Evolutionary conservation across 2,329 filamentous ascomycete genomes (phyloP), one percentile per base, ranked within the genome.

Genomic region (Colletotrichum gigasporum): DNA sequence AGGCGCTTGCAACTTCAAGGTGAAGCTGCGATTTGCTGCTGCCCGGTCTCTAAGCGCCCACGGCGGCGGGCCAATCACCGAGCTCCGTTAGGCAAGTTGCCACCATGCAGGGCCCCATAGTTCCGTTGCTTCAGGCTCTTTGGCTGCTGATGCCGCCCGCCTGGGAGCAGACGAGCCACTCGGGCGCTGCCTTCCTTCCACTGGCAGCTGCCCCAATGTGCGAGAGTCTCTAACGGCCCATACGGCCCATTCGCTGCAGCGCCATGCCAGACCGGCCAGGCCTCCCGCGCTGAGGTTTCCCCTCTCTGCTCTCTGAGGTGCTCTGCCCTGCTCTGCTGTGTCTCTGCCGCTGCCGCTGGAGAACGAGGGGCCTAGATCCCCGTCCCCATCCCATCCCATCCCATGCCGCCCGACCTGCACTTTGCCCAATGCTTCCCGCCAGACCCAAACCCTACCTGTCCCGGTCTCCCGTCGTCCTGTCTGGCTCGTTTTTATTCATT

Each of bases 41-140:
- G 39, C 52, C 48, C 62, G 51, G 20, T 47, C 42, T 53, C 42
- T 68, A 68, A 68, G 67, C 67, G 67, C 67, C 67, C 67, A 58
- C 20, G 45, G 45, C 32, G 20, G 5, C 6, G 48, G 53, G 39
- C 67, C 67, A 68, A 68, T 68, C 65, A 68, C 51, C n/a, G 39
- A 63, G 62, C 67, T 65, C 44, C 52, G 44, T 52, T 39, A 56
- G 51, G 57, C 65, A 44, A 58, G 47, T 59, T 64, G 48, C 64
- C 56, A 61, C 63, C 65, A 66, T 65, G 63, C 63, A 61, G 24
- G 52, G 52, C 63, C 55, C 59, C 63, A 58, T 63, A 58, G 30
- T 18, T 56, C 12, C 44, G 30, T 16, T 57, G 47, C 45, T 60
- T 44, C 45, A 63, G 59, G 53, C 54, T 63, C 47, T 62, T 48